Evolutionary conservation across 2,329 filamentous ascomycete genomes (phyloP), one percentile per base, ranked within the genome.

Genomic region (Fusarium floridanum): DNA sequence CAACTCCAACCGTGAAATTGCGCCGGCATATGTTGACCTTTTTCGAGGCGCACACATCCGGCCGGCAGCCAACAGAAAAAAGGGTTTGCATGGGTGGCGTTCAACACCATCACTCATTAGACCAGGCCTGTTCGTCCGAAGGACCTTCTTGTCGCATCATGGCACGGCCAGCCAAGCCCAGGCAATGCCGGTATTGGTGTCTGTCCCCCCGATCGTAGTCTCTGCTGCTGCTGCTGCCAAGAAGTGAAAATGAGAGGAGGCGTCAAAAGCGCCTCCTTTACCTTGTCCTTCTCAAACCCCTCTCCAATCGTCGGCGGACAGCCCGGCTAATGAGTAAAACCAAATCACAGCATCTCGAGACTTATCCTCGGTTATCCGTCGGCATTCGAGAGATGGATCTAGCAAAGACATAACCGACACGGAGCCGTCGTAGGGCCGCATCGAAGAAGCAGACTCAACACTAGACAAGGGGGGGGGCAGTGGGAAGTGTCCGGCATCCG

Each of bases 291-390:
- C 56, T 39, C 16, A 12, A 37, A 20, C 22, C 11, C 36, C 56
- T 16, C 56, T 22, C 7, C 43, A 37, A 37, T 29, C 57, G 32
- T 32, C 29, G 14, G 61, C 66, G 61, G 36, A 41, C 50, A 17
- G 64, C 22, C 41, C 66, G 56, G 32, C 64, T 72, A 74, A 74
- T 71, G 41, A 74, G 43, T 36, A 68, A 72, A 71, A 34, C 60
- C 20, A 20, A 24, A n/a, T 27, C 37, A 55, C 9, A 45, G 70
- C 24, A 34, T 37, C 39, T 20, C 39, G 32, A n/a, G 20, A 39
- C 65, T 76, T 78, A 78, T 74, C 76, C 76, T 78, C 76, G 76
- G 76, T 76, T 71, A 71, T 55, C 68, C 61, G 32, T 76, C 76
- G 71, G 74, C 57, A 73, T 41, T 68, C 74, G 22, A 70, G 55